Base-by-base conservation (phyloP, 225 moss, liverwort and hornwort species). In the Asterella californica region DNA sequence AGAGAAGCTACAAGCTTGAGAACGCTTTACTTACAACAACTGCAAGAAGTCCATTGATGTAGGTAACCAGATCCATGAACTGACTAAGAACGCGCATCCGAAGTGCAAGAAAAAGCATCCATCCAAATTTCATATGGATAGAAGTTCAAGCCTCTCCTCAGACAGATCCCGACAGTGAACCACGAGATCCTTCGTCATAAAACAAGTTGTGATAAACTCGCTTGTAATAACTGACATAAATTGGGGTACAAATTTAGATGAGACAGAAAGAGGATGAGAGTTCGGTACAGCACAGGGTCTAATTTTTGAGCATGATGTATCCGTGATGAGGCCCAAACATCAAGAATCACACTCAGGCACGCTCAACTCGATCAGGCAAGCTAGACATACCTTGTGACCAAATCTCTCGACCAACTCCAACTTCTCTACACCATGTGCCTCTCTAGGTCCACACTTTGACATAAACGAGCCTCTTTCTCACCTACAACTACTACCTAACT, bases 91-190 rank as follows among this genome's bases (percentile, higher is more conserved):
- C 89, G 34, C 90, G 93, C 88, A 92, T 89, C 82, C 97, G 90
- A 82, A 97, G 86, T 71, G 88, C 91, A 85, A 94, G 88, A 82
- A 94, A 97, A 54, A 97, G 90, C 94, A 97, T 89, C 97, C 97
- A 97, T 64, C 97, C 97, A 88, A 97, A 94, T 81, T 88, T 90
- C 97, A 97, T 92, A 74, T 97, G 94, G 24, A 91, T 77, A 47
- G 91, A 77, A 85, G 86, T 83, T 84, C 84, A 78, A 82, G 84
- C 68, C 50, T 89, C 78, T 89, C 89, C 81, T 74, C 83, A 87
- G 54, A 85, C 76, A 29, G 90, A 86, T 76, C 90, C 89, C 82
- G 87, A 91, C 29, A 85, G 79, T 46, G 83, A 86, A 80, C 85
- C 85, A 72, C 88, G 86, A 70, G 92, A 79, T 25, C 79, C 90